Conservation (phyloP, 1,139 yeast genomes). For the Zygosaccharomyces sapae region DNA sequence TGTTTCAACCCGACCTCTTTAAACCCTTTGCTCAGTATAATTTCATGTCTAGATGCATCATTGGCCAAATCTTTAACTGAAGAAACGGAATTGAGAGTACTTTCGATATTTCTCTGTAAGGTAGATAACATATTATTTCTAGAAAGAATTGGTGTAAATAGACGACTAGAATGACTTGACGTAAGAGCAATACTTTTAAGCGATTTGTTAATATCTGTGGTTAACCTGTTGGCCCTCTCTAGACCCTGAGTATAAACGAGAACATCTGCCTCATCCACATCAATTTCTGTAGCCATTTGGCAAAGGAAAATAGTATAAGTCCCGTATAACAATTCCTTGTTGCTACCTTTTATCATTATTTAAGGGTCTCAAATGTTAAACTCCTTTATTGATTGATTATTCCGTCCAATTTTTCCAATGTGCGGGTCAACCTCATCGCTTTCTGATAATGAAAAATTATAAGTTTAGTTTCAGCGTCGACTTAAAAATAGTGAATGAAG, state of each 20-base stretch:
- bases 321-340: too few relatives aligned
- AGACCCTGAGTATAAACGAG: conserved; percentile 76
- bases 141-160: conserved; percentile 66
- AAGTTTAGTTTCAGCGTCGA: too few relatives aligned
- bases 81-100: conserved; percentile 55
- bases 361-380: background rate
- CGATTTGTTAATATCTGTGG: conserved; percentile 53
- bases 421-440: conserved; percentile 4
- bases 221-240: conserved; percentile 52
- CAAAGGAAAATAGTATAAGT: too few relatives aligned
- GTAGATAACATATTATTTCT: conserved; percentile 56
- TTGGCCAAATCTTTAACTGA: conserved; percentile 66
- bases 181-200: conserved; percentile 53
- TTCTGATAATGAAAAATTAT: background rate
- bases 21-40: conserved; percentile 37
- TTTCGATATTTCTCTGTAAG: conserved; percentile 56
- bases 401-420: background rate
- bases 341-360: too few relatives aligned
- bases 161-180: conserved; percentile 57
- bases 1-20: conserved; percentile 36
- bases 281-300: conserved; percentile 36
- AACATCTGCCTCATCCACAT: conserved; percentile 79
- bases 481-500: too few relatives aligned
- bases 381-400: conserved; percentile 3
- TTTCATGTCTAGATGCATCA: conserved; percentile 52